These are phyloP conservation scores for Protomyces pachydermus DNA, from an alignment of 1,139 yeast species.

Conservation along the genomic window DNA sequence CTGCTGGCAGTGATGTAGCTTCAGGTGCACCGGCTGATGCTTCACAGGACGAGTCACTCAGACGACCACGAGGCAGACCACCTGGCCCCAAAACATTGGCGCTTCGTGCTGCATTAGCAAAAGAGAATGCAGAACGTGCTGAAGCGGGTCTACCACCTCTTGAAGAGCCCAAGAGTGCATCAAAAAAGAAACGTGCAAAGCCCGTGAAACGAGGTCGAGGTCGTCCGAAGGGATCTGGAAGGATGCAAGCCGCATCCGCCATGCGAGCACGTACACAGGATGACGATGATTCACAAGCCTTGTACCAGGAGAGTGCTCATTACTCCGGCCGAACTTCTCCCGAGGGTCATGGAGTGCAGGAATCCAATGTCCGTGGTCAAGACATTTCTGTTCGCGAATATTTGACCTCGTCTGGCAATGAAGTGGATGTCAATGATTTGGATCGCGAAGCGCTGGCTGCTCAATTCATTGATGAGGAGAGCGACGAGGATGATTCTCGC, in stretches of 20 bases:
- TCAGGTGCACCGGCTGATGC: background rate
- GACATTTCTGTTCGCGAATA: background rate
- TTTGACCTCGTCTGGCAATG: background rate
- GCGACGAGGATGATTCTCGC: too few relatives aligned
- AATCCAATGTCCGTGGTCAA: background rate
- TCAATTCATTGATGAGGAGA: background rate
- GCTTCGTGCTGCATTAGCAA: background rate
- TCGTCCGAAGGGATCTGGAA: too few relatives aligned
- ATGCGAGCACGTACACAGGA: too few relatives aligned
- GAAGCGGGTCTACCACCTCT: background rate
- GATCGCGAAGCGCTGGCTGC: background rate
- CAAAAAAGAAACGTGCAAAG: too few relatives aligned
- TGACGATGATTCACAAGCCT: too few relatives aligned
- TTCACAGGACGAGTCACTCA: background rate
- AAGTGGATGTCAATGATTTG: background rate
- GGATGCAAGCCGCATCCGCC: too few relatives aligned
- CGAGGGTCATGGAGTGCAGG: background rate
- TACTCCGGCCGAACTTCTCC: too few relatives aligned
- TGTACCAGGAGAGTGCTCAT: too few relatives aligned
- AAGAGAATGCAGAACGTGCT: background rate
- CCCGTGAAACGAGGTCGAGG: too few relatives aligned
- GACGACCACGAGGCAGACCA: background rate
- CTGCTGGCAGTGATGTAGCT: too few relatives aligned
- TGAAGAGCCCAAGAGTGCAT: background rate
- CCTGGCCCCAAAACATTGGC: background rate